phyloP scores from a whole-genome alignment of 2,329 filamentous ascomycete genomes.

The Botrytis sinoallii region DNA sequence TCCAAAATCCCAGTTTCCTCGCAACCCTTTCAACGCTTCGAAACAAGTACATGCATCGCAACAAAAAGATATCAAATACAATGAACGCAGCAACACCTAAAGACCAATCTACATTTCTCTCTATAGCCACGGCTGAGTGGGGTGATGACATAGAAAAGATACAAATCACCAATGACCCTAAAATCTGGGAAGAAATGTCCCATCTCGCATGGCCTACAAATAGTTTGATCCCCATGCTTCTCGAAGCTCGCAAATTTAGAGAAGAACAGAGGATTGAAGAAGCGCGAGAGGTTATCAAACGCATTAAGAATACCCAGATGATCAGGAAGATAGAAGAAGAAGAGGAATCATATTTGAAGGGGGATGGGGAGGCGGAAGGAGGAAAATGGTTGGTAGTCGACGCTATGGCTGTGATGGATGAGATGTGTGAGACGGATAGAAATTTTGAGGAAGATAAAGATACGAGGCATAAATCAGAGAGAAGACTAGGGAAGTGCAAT shows the following conservation, averaged over 20 bases:
- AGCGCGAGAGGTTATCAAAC: neutral
- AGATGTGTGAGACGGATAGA: neutral
- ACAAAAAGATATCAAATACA: neutral
- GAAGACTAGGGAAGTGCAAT: neutral
- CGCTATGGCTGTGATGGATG: neutral
- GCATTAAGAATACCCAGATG: neutral
- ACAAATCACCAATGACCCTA: neutral
- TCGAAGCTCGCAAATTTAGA: neutral
- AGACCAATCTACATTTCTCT: fast-evolving
- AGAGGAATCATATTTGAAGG: neutral
- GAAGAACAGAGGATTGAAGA: neutral
- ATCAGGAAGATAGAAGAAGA: neutral
- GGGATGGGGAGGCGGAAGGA: neutral
- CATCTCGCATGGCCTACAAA: neutral
- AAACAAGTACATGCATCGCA: neutral
- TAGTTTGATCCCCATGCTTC: neutral
- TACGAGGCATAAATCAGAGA: neutral
- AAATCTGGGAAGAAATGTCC: neutral
- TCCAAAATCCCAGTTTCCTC: neutral
- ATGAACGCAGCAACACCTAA: neutral
- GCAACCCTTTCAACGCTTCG: neutral
- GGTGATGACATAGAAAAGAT: neutral
- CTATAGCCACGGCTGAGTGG: fast-evolving
- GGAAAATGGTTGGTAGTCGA: neutral
- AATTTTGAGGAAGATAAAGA: fast-evolving